Percentiles rank a stretch among this genome's conserved stretches.
Conservation (phyloP, 305 asterid genomes). For the Fraxinus latifolia region DNA sequence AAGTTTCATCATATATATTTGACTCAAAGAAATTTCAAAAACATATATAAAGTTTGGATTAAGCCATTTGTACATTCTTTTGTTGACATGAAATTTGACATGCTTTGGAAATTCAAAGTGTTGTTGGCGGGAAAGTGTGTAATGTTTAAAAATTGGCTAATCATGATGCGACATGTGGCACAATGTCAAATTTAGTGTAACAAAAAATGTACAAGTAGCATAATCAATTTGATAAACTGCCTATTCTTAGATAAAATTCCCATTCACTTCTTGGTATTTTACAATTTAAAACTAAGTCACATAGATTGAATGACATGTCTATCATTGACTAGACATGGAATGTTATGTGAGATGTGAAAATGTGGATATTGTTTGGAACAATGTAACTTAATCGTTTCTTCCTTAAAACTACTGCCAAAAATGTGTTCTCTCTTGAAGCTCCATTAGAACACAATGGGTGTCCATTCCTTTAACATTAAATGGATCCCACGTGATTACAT, state of each 20-base stretch:
- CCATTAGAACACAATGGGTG: neutral
- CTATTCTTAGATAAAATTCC: neutral
- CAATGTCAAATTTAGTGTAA: no score
- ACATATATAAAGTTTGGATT: neutral
- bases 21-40: neutral
- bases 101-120: no score
- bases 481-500: neutral
- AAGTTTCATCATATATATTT: neutral
- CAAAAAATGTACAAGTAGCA: no score
- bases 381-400: neutral
- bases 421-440: neutral
- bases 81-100: no score
- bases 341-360: neutral
- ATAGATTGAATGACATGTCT: neutral
- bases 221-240: neutral
- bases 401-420: neutral
- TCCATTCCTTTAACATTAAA: neutral
- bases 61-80: no score
- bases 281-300: neutral
- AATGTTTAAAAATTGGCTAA: no score
- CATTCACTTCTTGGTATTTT: neutral
- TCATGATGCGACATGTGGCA: no score
- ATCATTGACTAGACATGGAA: neutral
- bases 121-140: no score
- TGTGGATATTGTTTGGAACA: neutral